These are phyloP conservation scores for Trichoderma sp. DNA, from an alignment of 2,329 filamentous ascomycete genomes.

Conservation along the genomic window DNA sequence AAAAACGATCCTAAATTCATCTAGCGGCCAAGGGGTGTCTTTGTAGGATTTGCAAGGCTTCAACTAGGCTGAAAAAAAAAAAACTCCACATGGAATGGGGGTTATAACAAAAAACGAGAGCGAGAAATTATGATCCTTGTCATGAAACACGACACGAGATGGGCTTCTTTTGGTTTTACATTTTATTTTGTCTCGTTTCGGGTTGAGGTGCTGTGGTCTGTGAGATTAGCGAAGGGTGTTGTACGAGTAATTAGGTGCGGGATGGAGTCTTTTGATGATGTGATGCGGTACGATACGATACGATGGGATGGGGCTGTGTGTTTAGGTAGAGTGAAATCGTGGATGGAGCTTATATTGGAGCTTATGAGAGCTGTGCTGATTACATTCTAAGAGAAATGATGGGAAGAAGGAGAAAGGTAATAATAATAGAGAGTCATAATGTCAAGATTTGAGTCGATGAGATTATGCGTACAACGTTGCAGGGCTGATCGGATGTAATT, in stretches of 20 bases:
- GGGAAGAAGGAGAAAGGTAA: background rate
- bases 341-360: background rate
- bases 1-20: background rate
- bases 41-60: background rate
- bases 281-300: background rate
- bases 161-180: background rate
- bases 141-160: background rate
- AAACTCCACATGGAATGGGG: background rate
- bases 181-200: background rate
- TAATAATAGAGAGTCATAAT: background rate
- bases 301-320: background rate
- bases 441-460: background rate
- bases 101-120: background rate
- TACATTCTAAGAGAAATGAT: no score
- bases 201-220: background rate
- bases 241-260: background rate
- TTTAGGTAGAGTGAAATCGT: background rate
- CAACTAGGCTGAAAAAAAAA: background rate
- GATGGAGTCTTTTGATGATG: background rate
- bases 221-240: conserved; percentile 5
- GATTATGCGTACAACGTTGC: background rate
- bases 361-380: background rate
- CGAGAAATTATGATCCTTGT: background rate
- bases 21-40: background rate
- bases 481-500: background rate